A percentile compares a stretch with the other conserved stretches of the same genome.
Evolutionary conservation across 805 yeast genomes (phyloP).

Genomic region (Metschnikowia chrysomelidarum): DNA sequence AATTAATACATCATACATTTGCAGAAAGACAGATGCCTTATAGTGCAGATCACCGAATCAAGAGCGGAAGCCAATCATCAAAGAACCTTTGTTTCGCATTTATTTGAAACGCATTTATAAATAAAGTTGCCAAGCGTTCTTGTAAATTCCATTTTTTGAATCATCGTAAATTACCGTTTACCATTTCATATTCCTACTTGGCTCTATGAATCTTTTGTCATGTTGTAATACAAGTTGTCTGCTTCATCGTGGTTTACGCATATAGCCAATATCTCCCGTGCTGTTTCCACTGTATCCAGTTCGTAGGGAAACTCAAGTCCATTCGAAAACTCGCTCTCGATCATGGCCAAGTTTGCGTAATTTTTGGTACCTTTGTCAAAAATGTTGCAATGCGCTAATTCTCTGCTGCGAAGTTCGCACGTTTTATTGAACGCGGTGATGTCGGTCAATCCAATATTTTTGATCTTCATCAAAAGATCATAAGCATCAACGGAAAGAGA

Average conservation of each 20-base stretch:
- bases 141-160: too few relatives aligned
- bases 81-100: too few relatives aligned
- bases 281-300: slow-evolving; percentile 60
- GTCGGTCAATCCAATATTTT: slow-evolving; percentile 28
- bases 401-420: slow-evolving; percentile 43
- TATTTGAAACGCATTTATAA: too few relatives aligned
- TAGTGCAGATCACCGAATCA: too few relatives aligned
- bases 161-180: too few relatives aligned
- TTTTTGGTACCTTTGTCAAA: slow-evolving; percentile 9
- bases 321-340: slow-evolving; percentile 47
- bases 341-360: slow-evolving; percentile 25
- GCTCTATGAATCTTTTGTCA: slow-evolving; percentile 49
- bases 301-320: slow-evolving; percentile 65
- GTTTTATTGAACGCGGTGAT: slow-evolving; percentile 43
- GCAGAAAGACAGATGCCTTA: slow-evolving; percentile 1
- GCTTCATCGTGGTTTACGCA: slow-evolving; percentile 76
- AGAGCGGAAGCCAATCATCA: too few relatives aligned
- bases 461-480: slow-evolving; percentile 32
- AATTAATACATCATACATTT: slow-evolving; percentile 18
- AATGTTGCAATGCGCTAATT: slow-evolving; percentile 30
- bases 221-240: slow-evolving; percentile 66
- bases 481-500: slow-evolving; percentile 39
- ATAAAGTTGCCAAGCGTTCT: too few relatives aligned
- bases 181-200: slow-evolving; percentile 1
- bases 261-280: slow-evolving; percentile 66